These are phyloP conservation scores for Malbranchea zuffiana DNA, from an alignment of 2,329 filamentous ascomycete species.

Conservation along the genomic window DNA sequence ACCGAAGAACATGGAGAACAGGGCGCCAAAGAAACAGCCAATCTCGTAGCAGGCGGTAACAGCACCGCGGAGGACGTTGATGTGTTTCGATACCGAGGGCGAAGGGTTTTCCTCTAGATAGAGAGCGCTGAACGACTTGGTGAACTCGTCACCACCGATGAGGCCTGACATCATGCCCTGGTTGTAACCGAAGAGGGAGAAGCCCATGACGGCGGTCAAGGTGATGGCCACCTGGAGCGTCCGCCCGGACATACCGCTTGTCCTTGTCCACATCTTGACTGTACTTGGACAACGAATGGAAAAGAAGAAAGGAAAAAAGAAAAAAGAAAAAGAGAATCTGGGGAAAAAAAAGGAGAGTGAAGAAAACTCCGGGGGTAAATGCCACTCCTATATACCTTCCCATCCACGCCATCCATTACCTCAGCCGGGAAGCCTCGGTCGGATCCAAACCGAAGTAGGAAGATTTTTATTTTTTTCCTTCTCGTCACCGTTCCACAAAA, in stretches of 20 bases:
- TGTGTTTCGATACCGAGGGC: constrained; percentile 14
- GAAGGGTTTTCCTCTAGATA: constrained; percentile 10
- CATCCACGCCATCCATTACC: no score
- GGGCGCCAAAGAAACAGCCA: constrained; percentile 23
- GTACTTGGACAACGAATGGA: no score
- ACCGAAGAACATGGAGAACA: constrained; percentile 19
- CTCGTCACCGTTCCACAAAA: no score
- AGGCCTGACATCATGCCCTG: constrained; percentile 25
- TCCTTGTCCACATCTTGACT: no score
- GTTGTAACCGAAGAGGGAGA: constrained; percentile 48
- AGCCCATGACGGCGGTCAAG: constrained; percentile 50
- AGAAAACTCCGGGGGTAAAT: no score
- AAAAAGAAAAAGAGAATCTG: no score
- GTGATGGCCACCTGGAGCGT: constrained; percentile 48
- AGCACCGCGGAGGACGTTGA: constrained; percentile 39
- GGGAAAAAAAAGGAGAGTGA: no score
- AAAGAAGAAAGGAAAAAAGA: no score
- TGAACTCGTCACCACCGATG: constrained; percentile 17
- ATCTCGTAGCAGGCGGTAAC: constrained; percentile 43
- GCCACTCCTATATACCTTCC: no score
- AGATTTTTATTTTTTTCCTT: no score
- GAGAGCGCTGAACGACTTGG: constrained; percentile 16
- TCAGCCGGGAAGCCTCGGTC: no score
- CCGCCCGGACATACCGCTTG: constrained; percentile 49
- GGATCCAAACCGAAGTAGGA: no score